A percentile compares a stretch with the other conserved stretches of the same genome.
Conservation (phyloP, 257 asterid species). For the Solanum medicagineum region DNA sequence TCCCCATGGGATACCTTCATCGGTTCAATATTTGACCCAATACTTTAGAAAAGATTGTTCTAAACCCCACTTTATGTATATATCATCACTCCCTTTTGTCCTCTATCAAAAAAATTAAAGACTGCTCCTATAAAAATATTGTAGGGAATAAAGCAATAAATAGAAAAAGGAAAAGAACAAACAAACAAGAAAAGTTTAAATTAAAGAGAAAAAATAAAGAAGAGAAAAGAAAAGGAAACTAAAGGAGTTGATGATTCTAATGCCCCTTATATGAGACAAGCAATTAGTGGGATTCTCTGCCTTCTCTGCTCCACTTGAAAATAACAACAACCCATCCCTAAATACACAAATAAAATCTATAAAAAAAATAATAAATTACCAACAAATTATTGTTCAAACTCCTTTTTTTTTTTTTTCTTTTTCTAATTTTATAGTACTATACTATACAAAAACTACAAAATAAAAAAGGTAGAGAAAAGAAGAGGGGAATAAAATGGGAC, state of each 20-base stretch:
- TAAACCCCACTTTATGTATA: slow-evolving; percentile 23
- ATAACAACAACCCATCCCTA: not conserved
- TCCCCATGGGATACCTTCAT: slow-evolving; percentile 10
- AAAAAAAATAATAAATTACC: not conserved
- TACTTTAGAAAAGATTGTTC: slow-evolving; percentile 34
- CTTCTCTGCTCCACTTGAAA: slow-evolving; percentile 3
- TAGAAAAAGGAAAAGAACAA: slow-evolving; percentile 21
- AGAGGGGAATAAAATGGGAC: not conserved
- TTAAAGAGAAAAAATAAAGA: slow-evolving; percentile 6
- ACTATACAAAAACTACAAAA: not conserved
- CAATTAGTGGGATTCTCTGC: slow-evolving; percentile 25
- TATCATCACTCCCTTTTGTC: slow-evolving; percentile 24
- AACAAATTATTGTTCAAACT: slow-evolving; percentile 10
- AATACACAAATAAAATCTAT: not conserved
- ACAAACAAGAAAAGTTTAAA: slow-evolving; percentile 22
- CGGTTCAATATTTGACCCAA: slow-evolving; percentile 12
- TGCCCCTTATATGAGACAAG: slow-evolving; percentile 18
- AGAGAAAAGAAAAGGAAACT: slow-evolving; percentile 10
- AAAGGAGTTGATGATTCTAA: slow-evolving; percentile 8
- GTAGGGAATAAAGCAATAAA: slow-evolving; percentile 37
- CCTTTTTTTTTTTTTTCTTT: not conserved
- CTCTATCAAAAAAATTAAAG: slow-evolving; percentile 15
- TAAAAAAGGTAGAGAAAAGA: not conserved
- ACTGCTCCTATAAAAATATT: not conserved
- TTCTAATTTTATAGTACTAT: not conserved